Conservation (phyloP, 2,329 filamentous ascomycete genomes). For the Aspergillus quadrilineatus region DNA sequence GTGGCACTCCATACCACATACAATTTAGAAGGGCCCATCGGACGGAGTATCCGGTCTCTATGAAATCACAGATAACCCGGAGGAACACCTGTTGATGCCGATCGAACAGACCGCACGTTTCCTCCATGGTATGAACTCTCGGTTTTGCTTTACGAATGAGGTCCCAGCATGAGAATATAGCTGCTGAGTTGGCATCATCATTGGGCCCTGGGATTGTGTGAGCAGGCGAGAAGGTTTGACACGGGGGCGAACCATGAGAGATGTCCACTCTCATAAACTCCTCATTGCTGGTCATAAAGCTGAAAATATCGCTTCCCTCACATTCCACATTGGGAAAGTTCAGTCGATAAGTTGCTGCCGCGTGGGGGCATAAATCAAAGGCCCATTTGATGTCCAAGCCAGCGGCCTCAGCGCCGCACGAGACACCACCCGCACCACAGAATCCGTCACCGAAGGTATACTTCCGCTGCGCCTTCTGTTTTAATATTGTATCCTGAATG, state of each 20-base stretch:
- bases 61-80: conserved; percentile 63
- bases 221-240: conserved; percentile 71
- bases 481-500: conserved; percentile 27
- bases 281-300: conserved; percentile 36
- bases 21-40: conserved; percentile 63
- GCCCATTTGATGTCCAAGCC: conserved; percentile 62
- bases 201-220: conserved; percentile 60
- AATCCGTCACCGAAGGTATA: conserved; percentile 73
- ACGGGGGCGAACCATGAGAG: conserved; percentile 73
- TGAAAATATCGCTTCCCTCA: conserved; percentile 47
- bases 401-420: conserved; percentile 35
- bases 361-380: conserved; percentile 62
- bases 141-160: conserved; percentile 62
- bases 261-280: conserved; percentile 59
- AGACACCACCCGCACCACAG: conserved; percentile 66
- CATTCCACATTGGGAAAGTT: conserved; percentile 54
- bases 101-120: conserved; percentile 68
- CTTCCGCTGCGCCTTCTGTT: conserved; percentile 24
- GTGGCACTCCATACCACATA: conserved; percentile 51
- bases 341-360: conserved; percentile 56
- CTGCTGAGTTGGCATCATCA: conserved; percentile 67
- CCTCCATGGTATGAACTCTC: conserved; percentile 72
- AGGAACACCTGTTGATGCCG: conserved; percentile 58
- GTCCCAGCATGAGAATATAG: conserved; percentile 48
- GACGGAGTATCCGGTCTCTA: conserved; percentile 65